Base-by-base conservation (phyloP, 495 filamentous ascomycete genomes). In the Xylaria acuta region DNA sequence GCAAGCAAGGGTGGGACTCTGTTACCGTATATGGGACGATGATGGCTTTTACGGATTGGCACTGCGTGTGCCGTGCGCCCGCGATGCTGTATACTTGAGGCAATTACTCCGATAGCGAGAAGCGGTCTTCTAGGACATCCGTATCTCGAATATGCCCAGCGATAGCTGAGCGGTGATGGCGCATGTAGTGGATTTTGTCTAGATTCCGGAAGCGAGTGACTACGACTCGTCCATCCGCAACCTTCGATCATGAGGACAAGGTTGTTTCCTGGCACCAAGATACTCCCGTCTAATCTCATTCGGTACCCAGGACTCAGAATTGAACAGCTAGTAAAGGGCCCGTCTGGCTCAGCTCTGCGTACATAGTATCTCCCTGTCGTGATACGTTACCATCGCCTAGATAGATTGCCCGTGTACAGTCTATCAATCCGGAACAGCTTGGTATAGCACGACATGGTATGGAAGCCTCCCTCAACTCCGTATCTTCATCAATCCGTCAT, bases 301-400 rank as follows among this genome's bases (percentile, higher is more conserved):
- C 41, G 62, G 34, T 64, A 20, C 30, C 41, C 45, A 38, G 12
- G 64, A 36, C 64, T 25, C 20, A 36, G 64, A 43, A 1, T 27
- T 53, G 32, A n/a, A 67, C 49, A 67, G 49, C 65, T 67, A 34
- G 43, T 11, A n/a, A 22, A 67, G 65, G 36, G 49, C 49, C 65
- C 49, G 22, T 43, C 47, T 67, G 5, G 65, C 65, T 56, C 65
- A 67, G 65, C 65, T 67, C 65, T 41, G n/a, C 30, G 32, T 41
- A n/a, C n/a, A n/a, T n/a, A n/a, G n/a, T n/a, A 30, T 67, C 49
- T 67, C 34, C 18, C 49, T 67, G 65, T 56, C 49, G 65, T 67
- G 65, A 56, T 56, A 67, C 65, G 65, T 54, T 67, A 53, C 65
- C n/a, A 51, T 67, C 65, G 47, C 65, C 60, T 64, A 43, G 38